Conservation (phyloP, 257 asterid genomes). For the Salvia miltiorrhiza region DNA sequence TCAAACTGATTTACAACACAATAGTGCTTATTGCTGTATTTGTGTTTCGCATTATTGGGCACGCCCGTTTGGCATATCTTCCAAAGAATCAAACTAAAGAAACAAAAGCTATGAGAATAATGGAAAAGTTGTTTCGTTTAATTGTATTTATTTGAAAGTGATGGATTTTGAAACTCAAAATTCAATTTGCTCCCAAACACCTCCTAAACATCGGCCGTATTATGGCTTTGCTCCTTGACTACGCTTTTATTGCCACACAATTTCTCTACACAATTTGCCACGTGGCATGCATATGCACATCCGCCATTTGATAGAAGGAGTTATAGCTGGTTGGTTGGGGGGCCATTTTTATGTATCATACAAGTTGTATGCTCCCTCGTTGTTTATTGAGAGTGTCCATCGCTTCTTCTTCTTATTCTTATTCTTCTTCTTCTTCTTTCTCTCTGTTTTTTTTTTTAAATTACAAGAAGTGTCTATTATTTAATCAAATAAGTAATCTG, state of each 20-base stretch:
- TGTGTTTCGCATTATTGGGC: conserved; percentile 35
- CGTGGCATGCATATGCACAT: not conserved
- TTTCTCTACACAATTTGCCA: conserved; percentile 14
- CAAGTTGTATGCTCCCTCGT: too few species aligned
- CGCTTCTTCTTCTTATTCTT: too few species aligned
- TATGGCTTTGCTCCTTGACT: conserved; percentile 45
- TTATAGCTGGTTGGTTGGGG: too few species aligned
- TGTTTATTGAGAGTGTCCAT: too few species aligned
- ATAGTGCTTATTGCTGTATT: conserved; percentile 1
- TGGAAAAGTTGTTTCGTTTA: conserved; percentile 22
- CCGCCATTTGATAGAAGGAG: not conserved
- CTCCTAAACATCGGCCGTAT: not conserved
- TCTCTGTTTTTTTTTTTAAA: too few species aligned
- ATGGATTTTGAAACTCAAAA: conserved; percentile 27
- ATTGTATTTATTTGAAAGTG: conserved; percentile 21
- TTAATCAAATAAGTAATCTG: too few species aligned
- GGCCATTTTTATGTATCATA: too few species aligned
- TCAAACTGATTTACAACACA: conserved; percentile 16
- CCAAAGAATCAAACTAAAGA: conserved; percentile 22
- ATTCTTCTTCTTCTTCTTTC: too few species aligned
- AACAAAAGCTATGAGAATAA: conserved; percentile 23
- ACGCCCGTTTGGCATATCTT: conserved; percentile 38
- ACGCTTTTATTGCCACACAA: conserved; percentile 49
- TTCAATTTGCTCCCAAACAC: conserved; percentile 23
- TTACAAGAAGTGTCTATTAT: too few species aligned